Conservation (phyloP, 176 grass and related monocot genomes). For the Raddia guianensis region DNA sequence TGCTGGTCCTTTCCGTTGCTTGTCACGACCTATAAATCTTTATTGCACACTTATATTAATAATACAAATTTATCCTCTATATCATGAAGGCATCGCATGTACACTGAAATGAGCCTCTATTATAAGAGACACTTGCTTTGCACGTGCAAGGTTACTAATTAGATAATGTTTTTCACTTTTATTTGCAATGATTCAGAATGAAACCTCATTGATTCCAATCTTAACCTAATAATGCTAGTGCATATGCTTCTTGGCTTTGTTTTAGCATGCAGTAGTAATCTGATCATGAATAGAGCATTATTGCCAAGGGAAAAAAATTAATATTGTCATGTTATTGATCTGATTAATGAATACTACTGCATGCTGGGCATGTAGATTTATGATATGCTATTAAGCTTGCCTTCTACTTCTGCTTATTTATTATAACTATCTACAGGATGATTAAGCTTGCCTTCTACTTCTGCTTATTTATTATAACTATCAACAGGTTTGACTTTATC, state of each 20-base stretch:
- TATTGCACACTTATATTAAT: too few relatives aligned
- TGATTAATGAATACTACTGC: conserved; percentile 11
- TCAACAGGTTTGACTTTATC: conserved; percentile 71
- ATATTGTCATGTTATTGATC: conserved; percentile 10
- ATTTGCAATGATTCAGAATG: conserved; percentile 3
- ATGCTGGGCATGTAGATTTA: conserved; percentile 11
- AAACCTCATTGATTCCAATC: conserved; percentile 4
- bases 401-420: conserved; percentile 86
- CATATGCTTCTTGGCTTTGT: conserved; percentile 10
- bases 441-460: conserved; percentile 91
- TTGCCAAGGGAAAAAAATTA: background rate
- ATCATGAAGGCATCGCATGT: too few relatives aligned
- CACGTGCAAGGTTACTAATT: too few relatives aligned
- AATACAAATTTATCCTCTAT: too few relatives aligned
- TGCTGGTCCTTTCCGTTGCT: too few relatives aligned
- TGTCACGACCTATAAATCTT: too few relatives aligned
- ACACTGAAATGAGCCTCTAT: too few relatives aligned
- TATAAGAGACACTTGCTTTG: too few relatives aligned
- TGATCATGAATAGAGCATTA: background rate
- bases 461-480: conserved; percentile 85
- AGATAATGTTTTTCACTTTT: background rate
- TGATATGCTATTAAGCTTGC: conserved; percentile 62
- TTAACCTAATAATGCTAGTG: background rate
- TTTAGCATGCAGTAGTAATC: conserved; percentile 3
- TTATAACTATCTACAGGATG: conserved; percentile 98